A percentile compares a stretch with the other conserved stretches of the same genome.
Conservation (phyloP, 805 yeast species). For the Metschnikowia drakensbergensis region DNA sequence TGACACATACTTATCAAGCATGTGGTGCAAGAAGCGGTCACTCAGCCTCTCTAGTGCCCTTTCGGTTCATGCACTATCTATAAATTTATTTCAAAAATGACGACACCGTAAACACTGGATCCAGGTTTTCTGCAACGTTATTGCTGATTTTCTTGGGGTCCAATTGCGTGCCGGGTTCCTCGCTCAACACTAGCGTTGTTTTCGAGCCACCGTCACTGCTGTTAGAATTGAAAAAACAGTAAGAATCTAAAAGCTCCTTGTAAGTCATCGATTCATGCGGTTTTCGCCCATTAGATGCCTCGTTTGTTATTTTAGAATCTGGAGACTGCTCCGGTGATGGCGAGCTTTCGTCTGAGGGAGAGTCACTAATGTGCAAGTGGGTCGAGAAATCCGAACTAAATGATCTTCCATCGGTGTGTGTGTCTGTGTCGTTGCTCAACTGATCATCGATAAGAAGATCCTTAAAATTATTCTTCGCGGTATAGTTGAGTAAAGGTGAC, state of each 20-base stretch:
- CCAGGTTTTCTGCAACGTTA: not conserved
- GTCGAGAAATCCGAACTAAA: not conserved
- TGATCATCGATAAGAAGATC: slow-evolving; percentile 4
- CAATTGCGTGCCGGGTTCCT: slow-evolving; percentile 7
- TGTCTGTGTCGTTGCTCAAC: not conserved
- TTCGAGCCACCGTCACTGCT: slow-evolving; percentile 17
- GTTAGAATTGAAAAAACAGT: slow-evolving; percentile 50
- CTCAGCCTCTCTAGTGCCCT: too few species aligned
- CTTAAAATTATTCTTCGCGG: slow-evolving; percentile 8
- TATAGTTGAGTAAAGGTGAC: slow-evolving; percentile 32
- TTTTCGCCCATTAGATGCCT: not conserved
- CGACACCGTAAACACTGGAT: slow-evolving; percentile 13
- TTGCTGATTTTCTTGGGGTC: not conserved
- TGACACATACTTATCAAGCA: too few species aligned
- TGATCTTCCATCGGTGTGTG: not conserved
- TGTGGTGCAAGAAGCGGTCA: too few species aligned
- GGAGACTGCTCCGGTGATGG: not conserved
- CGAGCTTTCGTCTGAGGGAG: not conserved
- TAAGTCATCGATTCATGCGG: slow-evolving; percentile 48
- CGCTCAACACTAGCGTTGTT: slow-evolving; percentile 18
- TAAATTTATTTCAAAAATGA: slow-evolving; percentile 10
- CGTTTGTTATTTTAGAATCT: not conserved
- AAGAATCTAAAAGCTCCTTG: slow-evolving; percentile 53
- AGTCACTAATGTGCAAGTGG: not conserved
- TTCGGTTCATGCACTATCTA: too few species aligned